A percentile compares a stretch with the other conserved stretches of the same genome.
These are phyloP conservation scores for Lepiota brunneoincarnata DNA, from an alignment of 768 basidiomycete genomes.

Conservation along the genomic window DNA sequence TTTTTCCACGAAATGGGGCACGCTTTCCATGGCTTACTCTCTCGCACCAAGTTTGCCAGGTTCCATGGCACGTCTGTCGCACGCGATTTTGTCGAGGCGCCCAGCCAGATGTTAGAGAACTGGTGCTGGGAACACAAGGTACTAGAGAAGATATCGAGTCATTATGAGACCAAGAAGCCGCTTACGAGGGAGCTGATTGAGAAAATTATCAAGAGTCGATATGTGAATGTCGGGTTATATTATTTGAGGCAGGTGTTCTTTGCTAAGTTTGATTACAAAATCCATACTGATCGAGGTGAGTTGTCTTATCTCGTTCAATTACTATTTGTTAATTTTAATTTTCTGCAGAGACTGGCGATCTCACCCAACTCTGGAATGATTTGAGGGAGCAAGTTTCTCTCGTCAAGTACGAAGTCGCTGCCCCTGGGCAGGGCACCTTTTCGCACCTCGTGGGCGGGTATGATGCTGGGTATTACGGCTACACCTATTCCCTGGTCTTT, in stretches of 20 bases:
- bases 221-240: constrained; percentile 80
- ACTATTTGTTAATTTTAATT: not conserved
- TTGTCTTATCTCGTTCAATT: not conserved
- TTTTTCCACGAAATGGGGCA: constrained; percentile 93
- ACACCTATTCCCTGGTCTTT: constrained; percentile 71
- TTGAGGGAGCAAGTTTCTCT: constrained; percentile 69
- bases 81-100: constrained; percentile 85
- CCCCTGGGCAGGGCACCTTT: constrained; percentile 73
- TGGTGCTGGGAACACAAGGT: constrained; percentile 90
- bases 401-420: constrained; percentile 56
- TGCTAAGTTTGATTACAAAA: constrained; percentile 73
- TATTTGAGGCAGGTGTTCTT: constrained; percentile 86
- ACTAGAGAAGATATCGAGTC: constrained; percentile 74
- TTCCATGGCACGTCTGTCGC: constrained; percentile 86
- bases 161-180: constrained; percentile 72
- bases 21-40: constrained; percentile 68
- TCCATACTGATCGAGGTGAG: constrained; percentile 67
- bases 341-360: constrained; percentile 55
- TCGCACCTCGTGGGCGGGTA: constrained; percentile 79
- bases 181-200: constrained; percentile 71
- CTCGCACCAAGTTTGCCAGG: constrained; percentile 63
- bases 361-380: constrained; percentile 77
- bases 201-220: constrained; percentile 78
- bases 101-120: constrained; percentile 91
- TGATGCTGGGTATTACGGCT: constrained; percentile 69